Percentiles rank a stretch among this genome's conserved stretches.
phyloP scores from a whole-genome alignment of 2,329 filamentous ascomycete genomes.

The Trichoderma cornu-damae region DNA sequence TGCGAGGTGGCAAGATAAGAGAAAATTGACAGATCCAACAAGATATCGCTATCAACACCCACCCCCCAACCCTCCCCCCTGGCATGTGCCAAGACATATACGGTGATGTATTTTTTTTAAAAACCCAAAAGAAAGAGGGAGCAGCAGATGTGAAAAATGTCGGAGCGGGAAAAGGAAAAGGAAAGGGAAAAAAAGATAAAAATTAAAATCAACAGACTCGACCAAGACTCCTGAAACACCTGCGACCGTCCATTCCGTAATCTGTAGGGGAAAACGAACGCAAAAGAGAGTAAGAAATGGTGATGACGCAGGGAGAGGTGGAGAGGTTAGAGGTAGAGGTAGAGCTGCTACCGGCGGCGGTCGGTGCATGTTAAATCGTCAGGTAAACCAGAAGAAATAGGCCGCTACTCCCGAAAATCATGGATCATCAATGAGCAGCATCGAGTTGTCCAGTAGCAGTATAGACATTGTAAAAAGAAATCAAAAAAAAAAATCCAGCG shows the following conservation, averaged over 20 bases:
- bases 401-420: neutral
- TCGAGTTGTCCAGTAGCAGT: conserved; percentile 4
- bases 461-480: conserved; percentile 20
- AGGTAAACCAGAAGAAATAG: conserved; percentile 1
- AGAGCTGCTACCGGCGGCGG: neutral
- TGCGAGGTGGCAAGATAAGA: conserved; percentile 3
- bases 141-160: conserved; percentile 3
- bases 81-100: conserved; percentile 18
- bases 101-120: conserved; percentile 16
- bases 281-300: conserved; percentile 12
- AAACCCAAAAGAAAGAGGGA: conserved; percentile 11
- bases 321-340: too few relatives aligned
- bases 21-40: conserved; percentile 14
- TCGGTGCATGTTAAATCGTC: neutral
- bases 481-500: too few relatives aligned
- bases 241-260: conserved; percentile 17
- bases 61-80: neutral
- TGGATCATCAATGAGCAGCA: conserved; percentile 5
- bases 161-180: neutral
- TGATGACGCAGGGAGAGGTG: conserved; percentile 5
- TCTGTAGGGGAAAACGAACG: conserved; percentile 15
- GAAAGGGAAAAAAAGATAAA: too few relatives aligned
- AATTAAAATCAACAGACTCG: neutral
- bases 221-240: conserved; percentile 24
- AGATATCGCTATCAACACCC: conserved; percentile 18